Evolutionary conservation across 768 basidiomycete species (phyloP).

Genomic region (Gymnopilus dilepis): DNA sequence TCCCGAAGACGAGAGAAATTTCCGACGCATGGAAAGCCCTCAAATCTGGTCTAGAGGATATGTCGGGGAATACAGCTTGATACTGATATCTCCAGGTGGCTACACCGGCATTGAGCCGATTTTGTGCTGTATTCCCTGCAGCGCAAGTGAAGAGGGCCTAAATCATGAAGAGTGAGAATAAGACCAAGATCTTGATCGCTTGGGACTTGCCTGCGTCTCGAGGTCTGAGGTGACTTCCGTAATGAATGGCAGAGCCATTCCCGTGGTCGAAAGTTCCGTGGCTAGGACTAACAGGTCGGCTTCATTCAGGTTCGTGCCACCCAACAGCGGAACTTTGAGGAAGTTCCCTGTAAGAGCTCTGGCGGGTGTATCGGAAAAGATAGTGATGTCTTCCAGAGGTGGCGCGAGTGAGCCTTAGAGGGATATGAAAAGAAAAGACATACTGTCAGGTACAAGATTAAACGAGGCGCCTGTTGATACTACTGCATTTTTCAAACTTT

Average conservation of each 20-base stretch:
- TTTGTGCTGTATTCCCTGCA: slow-evolving; percentile 30
- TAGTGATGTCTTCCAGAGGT: slow-evolving; percentile 32
- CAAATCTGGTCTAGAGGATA: slow-evolving; percentile 37
- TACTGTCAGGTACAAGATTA: slow-evolving; percentile 37
- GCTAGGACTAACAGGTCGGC: slow-evolving; percentile 40
- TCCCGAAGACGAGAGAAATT: slow-evolving; percentile 46
- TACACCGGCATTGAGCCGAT: slow-evolving; percentile 34
- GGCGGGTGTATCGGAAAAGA: slow-evolving; percentile 36
- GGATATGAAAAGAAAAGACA: slow-evolving; percentile 5
- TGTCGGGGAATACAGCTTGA: slow-evolving; percentile 42
- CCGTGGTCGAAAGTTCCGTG: slow-evolving; percentile 31
- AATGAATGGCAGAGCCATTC: slow-evolving; percentile 33
- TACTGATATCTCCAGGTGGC: slow-evolving; percentile 37
- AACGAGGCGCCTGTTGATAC: slow-evolving; percentile 35
- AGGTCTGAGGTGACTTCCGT: slow-evolving; percentile 36
- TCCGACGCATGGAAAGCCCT: slow-evolving; percentile 45
- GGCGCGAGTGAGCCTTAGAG: neutral
- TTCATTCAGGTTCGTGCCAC: slow-evolving; percentile 40
- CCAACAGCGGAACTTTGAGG: slow-evolving; percentile 34
- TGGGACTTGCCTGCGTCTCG: slow-evolving; percentile 33
- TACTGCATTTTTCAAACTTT: slow-evolving; percentile 38
- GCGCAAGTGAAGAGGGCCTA: slow-evolving; percentile 38
- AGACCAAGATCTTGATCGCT: neutral
- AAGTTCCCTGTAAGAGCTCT: slow-evolving; percentile 35
- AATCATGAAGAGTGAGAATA: neutral